Evolutionary conservation across 768 basidiomycete genomes (phyloP).

Genomic region (Xanthoconium purpureum): DNA sequence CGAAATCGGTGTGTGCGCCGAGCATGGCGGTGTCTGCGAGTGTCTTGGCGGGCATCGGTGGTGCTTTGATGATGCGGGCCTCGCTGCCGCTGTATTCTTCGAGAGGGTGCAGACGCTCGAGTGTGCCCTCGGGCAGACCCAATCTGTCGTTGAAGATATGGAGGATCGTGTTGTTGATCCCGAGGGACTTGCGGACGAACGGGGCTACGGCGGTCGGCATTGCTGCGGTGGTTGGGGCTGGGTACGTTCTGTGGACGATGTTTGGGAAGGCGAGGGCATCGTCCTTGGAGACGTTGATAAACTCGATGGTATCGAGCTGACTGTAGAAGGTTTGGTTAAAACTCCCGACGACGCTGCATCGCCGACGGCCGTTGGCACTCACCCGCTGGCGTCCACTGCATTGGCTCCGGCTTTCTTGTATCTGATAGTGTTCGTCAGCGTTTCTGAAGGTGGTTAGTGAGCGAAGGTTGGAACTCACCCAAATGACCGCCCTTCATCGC

Average conservation of each 20-base stretch:
- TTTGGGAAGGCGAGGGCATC: conserved; percentile 61
- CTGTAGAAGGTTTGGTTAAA: conserved; percentile 1
- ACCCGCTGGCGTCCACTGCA: conserved; percentile 59
- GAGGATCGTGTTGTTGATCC: conserved; percentile 51
- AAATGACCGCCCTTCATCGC: conserved; percentile 39
- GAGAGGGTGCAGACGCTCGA: conserved; percentile 41
- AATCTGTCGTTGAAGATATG: conserved; percentile 56
- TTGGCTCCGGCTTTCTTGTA: conserved; percentile 66
- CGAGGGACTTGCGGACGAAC: conserved; percentile 56
- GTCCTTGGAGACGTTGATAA: conserved; percentile 67
- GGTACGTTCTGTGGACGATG: conserved; percentile 54
- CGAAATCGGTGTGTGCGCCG: conserved; percentile 73
- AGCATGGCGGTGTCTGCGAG: conserved; percentile 39
- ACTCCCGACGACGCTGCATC: not conserved
- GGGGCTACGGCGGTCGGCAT: conserved; percentile 52
- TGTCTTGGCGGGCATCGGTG: conserved; percentile 33
- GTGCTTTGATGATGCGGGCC: conserved; percentile 50
- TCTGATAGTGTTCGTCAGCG: conserved; percentile 18
- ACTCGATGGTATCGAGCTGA: conserved; percentile 52
- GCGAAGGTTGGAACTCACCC: conserved; percentile 23
- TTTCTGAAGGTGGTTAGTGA: not conserved
- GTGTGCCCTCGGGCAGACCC: conserved; percentile 47
- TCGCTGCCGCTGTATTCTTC: conserved; percentile 57
- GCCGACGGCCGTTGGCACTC: not conserved
- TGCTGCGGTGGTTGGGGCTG: conserved; percentile 44